Percentiles rank a stretch among this genome's conserved stretches.
These are phyloP conservation scores for Fraxinus ornus DNA, from an alignment of 305 asterid species.

Conservation along the genomic window DNA sequence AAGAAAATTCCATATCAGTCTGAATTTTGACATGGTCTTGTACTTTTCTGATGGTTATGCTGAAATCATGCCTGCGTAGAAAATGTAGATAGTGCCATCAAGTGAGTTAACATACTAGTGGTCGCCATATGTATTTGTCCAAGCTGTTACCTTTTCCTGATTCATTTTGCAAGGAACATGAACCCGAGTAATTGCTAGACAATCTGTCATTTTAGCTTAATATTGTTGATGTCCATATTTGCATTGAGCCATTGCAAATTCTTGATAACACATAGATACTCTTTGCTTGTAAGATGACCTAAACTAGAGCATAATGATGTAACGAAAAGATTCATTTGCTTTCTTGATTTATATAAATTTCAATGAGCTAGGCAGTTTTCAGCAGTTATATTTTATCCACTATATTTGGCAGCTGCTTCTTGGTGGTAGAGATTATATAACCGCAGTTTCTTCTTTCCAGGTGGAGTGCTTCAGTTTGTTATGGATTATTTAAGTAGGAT, in stretches of 20 bases:
- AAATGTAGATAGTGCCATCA: background rate
- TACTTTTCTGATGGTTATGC: background rate
- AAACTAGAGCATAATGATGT: background rate
- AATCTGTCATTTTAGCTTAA: background rate
- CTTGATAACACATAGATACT: background rate
- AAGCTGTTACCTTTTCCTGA: background rate
- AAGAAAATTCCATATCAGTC: background rate
- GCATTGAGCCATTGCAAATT: background rate
- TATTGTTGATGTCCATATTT: background rate
- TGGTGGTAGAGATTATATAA: slow-evolving; percentile 7
- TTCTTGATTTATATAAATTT: background rate
- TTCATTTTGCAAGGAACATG: background rate
- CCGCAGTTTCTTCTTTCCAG: slow-evolving; percentile 25
- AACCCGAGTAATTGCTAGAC: background rate
- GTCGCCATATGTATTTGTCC: background rate
- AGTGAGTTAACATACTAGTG: background rate
- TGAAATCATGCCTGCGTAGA: background rate
- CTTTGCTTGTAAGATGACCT: background rate
- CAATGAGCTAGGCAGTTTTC: background rate
- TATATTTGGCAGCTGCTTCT: background rate
- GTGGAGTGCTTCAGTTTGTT: slow-evolving; percentile 24
- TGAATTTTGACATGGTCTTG: background rate
- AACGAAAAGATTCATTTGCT: background rate
- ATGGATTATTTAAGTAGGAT: slow-evolving; percentile 13
- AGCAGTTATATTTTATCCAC: background rate